A percentile compares a stretch with the other conserved stretches of the same genome.
These are phyloP conservation scores for Penicillium sp. DNA, from an alignment of 2,329 filamentous ascomycete genomes.

Conservation along the genomic window DNA sequence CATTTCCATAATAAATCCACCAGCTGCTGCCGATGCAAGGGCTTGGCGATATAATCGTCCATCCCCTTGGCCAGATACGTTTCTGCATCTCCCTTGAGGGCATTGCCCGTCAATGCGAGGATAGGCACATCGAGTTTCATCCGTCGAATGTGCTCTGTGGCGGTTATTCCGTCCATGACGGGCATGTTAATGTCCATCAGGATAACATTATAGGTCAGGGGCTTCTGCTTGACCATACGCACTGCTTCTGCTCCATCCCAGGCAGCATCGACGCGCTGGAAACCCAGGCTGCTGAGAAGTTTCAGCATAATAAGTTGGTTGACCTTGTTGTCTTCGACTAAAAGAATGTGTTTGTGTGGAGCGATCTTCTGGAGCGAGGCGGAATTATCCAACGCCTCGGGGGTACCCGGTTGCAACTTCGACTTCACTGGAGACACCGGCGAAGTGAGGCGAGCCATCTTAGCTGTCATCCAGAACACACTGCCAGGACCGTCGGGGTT, in stretches of 20 bases:
- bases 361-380: conserved; percentile 41
- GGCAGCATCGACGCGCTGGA: conserved; percentile 44
- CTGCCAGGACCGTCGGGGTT: conserved; percentile 52
- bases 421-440: conserved; percentile 30
- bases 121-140: conserved; percentile 48
- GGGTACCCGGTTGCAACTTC: conserved; percentile 19
- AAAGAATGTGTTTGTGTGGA: conserved; percentile 41
- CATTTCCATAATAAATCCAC: conserved; percentile 46
- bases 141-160: conserved; percentile 46
- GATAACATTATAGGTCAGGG: conserved; percentile 45
- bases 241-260: conserved; percentile 49
- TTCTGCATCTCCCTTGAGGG: conserved; percentile 56
- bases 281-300: conserved; percentile 41
- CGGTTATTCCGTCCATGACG: conserved; percentile 47
- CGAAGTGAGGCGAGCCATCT: conserved; percentile 41
- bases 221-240: conserved; percentile 43
- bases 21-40: conserved; percentile 52
- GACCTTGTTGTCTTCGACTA: conserved; percentile 47
- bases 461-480: conserved; percentile 54
- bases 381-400: conserved; percentile 19
- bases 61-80: conserved; percentile 56
- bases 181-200: conserved; percentile 53
- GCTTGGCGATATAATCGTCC: conserved; percentile 58
- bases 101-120: conserved; percentile 58
- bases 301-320: conserved; percentile 46